These are phyloP conservation scores for Delitschia confertaspora DNA, from an alignment of 495 filamentous ascomycete species.

Conservation along the genomic window DNA sequence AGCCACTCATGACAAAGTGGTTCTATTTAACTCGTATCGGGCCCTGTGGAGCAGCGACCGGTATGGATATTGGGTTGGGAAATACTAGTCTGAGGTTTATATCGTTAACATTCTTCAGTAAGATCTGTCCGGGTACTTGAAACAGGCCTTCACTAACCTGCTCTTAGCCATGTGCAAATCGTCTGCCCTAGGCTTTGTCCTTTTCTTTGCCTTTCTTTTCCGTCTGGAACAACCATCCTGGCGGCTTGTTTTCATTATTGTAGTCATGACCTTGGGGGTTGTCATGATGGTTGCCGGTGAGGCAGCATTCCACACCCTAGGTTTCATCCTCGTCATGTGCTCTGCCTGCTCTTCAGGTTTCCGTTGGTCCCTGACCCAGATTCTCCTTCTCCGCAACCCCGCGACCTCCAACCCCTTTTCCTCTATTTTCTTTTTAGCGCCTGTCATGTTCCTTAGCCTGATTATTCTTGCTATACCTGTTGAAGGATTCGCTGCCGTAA, in stretches of 20 bases:
- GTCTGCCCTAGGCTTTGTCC: constrained; percentile 86
- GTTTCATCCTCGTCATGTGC: constrained; percentile 84
- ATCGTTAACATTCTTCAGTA: constrained; percentile 91
- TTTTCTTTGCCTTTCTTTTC: constrained; percentile 93
- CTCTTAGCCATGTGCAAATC: constrained; percentile 96
- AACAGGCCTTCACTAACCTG: constrained; percentile 3
- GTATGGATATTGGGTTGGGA: constrained; percentile 90
- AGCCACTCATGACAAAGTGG: constrained; percentile 76
- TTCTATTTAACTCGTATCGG: constrained; percentile 91
- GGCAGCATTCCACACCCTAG: constrained; percentile 77
- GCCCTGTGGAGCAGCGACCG: constrained; percentile 87
- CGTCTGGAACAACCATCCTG: constrained; percentile 80
- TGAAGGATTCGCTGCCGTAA: constrained; percentile 64
- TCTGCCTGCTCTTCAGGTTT: constrained; percentile 94
- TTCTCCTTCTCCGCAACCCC: constrained; percentile 86
- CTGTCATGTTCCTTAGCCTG: constrained; percentile 86
- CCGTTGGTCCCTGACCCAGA: constrained; percentile 94
- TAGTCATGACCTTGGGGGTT: constrained; percentile 87
- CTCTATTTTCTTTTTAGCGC: constrained; percentile 92
- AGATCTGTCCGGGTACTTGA: constrained; percentile 26
- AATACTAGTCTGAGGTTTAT: constrained; percentile 96
- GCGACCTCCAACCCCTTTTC: constrained; percentile 96
- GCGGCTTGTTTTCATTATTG: constrained; percentile 77
- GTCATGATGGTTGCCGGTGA: constrained; percentile 99
- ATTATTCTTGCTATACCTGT: constrained; percentile 73